A percentile compares a stretch with the other conserved stretches of the same genome.
phyloP scores from a whole-genome alignment of 2,329 filamentous ascomycete species.

The Aspergillus pseudoviridinutans region DNA sequence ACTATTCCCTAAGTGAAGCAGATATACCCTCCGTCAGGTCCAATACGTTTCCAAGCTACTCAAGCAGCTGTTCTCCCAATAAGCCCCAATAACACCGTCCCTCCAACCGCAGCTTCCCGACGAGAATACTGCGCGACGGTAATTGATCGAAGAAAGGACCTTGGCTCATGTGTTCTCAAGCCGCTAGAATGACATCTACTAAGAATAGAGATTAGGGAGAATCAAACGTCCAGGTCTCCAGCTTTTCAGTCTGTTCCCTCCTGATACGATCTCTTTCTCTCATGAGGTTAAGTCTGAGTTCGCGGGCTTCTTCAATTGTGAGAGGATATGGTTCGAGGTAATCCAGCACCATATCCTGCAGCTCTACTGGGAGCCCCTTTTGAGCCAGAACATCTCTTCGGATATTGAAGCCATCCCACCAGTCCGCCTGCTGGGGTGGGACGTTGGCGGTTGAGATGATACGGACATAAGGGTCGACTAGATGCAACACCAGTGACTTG shows the following conservation, averaged over 20 bases:
- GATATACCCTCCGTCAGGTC: not conserved
- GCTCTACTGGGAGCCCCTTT: not conserved
- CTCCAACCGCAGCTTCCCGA: not conserved
- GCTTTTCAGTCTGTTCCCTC: not conserved
- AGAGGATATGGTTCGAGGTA: not conserved
- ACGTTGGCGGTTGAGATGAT: slow-evolving; percentile 2
- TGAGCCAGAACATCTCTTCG: not conserved
- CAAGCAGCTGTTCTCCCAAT: not conserved
- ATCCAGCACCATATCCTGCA: not conserved
- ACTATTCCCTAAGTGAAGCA: not conserved
- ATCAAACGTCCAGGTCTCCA: not conserved
- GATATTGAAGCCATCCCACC: not conserved
- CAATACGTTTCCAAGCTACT: not conserved
- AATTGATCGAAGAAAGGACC: not conserved
- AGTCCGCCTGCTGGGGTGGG: not conserved
- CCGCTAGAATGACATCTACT: not conserved
- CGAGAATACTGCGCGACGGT: not conserved
- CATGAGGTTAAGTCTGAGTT: not conserved
- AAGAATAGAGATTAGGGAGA: not conserved
- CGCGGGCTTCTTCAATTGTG: not conserved
- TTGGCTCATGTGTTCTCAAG: not conserved
- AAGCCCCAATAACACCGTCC: not conserved
- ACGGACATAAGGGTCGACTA: slow-evolving; percentile 1
- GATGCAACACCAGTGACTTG: not conserved
- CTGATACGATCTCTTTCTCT: not conserved